These are phyloP conservation scores for Phylloporus sp. DNA, from an alignment of 768 basidiomycete genomes.

Conservation along the genomic window DNA sequence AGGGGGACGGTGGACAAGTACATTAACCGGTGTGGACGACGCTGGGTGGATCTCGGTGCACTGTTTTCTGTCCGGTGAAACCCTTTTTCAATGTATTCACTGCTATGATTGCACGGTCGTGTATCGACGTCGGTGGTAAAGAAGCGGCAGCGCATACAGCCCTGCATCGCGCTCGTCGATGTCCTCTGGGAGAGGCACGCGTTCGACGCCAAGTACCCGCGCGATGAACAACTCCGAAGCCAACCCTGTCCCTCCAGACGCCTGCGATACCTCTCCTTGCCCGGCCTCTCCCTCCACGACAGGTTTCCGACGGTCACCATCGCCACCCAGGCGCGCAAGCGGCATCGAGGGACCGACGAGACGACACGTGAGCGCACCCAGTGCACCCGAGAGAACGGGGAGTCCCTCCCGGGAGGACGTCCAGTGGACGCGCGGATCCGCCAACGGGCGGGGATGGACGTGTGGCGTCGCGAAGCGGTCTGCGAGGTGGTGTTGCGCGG, in stretches of 20 bases:
- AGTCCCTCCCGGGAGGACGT: slow-evolving; percentile 47
- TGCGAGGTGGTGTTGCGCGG: slow-evolving; percentile 58
- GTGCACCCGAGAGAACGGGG: slow-evolving; percentile 51
- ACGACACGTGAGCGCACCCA: slow-evolving; percentile 72
- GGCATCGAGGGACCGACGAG: slow-evolving; percentile 59
- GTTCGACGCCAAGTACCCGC: slow-evolving; percentile 60
- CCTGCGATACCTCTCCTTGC: slow-evolving; percentile 9
- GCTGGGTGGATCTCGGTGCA: slow-evolving; percentile 78
- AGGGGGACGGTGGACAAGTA: slow-evolving; percentile 64
- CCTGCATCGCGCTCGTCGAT: slow-evolving; percentile 4
- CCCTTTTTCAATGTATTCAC: not conserved
- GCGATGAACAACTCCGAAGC: slow-evolving; percentile 79
- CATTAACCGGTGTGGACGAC: slow-evolving; percentile 79
- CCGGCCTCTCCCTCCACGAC: not conserved
- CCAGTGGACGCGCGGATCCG: slow-evolving; percentile 32
- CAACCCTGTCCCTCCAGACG: slow-evolving; percentile 30
- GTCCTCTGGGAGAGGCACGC: slow-evolving; percentile 26
- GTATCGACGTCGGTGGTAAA: slow-evolving; percentile 61
- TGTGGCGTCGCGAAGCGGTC: slow-evolving; percentile 70
- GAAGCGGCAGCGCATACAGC: slow-evolving; percentile 44
- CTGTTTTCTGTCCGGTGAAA: slow-evolving; percentile 86
- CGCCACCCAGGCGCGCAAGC: slow-evolving; percentile 51
- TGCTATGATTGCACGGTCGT: slow-evolving; percentile 38
- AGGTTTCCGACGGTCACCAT: too few relatives aligned
- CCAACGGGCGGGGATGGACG: slow-evolving; percentile 58